Evolutionary conservation across 2,329 filamentous ascomycete species (phyloP), one percentile per base, ranked within the genome.

Genomic region (Lecanicillium sp.): DNA sequence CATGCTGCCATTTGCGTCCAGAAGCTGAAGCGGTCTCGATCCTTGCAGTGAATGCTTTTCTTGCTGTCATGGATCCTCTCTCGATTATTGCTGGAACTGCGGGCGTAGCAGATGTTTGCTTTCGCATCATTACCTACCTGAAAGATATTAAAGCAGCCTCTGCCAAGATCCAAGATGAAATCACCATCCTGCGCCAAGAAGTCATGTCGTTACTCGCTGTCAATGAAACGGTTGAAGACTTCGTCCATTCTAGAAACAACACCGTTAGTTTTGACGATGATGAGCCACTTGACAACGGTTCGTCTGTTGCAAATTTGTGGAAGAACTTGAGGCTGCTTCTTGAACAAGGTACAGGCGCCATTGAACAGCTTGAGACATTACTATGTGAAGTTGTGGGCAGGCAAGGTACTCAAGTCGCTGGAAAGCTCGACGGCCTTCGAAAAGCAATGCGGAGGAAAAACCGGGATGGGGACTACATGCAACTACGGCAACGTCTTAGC

Each of bases 401-500:
- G 17, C 23, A 35, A 8, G 41, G 41, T 12, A n/a, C 9, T 5
- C 29, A 21, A 10, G 41, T 44, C 11, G 19, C 12, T 15, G 41
- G 41, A 14, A 44, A 44, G n/a, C n/a, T 44, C n/a, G 41, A 44
- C 8, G 20, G 29, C n/a, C 41, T 44, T 15, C 12, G 12, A 10
- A 44, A 44, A 23, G 23, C 41, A 8, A 44, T 44, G 2, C 41
- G 41, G 14, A 30, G 26, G 17, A 21, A 24, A n/a, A 29, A 17
- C 6, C 41, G 41, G n/a, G 41, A 44, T 32, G 29, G 29, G 4
- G 41, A 44, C 26, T 44, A 44, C 20, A 20, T 37, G 43, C 19
- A 37, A 14, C n/a, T 45, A 36, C 43, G 43, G 14, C 43, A 45
- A 17, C 43, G 43, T 19, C 43, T 45, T 8, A 21, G 23, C 15